Evolutionary conservation across 23 red algal genomes (phyloP), one percentile per base, ranked within the genome.

Genomic region (Agarophyton chilense): DNA sequence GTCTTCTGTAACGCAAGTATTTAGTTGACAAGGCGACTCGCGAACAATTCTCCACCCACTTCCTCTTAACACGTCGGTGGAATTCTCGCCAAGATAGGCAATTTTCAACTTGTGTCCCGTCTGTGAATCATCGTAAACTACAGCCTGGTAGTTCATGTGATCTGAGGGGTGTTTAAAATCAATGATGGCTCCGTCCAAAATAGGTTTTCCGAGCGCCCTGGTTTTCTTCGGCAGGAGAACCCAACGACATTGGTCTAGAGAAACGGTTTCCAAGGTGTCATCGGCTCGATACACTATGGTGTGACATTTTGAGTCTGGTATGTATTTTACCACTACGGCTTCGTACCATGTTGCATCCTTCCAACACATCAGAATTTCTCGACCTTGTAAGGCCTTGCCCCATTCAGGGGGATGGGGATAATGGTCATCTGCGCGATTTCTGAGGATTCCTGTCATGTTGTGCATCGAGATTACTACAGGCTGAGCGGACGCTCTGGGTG

Each of bases 331-430:
- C n/a, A 87, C 65, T 46, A 87, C 66, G 10, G 82, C 82, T 31
- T 87, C 82, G 50, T 87, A 75, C 63, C 82, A 75, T 2, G 52
- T 55, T 3, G 54, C 82, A 75, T 87, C 82, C 36, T 72, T 73
- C 82, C 82, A 87, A 14, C 67, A 73, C 22, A 87, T 55, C 17
- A 73, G 47, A 19, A 87, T 46, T 56, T 87, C 82, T 17, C 82
- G 82, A 14, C 82, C 82, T 18, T 74, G 39, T 10, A 47, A 39
- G 6, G 10, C 39, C 24, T 74, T 47, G 5, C 41, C 68, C n/a
- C 24, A 47, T 18, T 74, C 68, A 21, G n/a, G 39, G 32, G 68
- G 68, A 39, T 49, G 68, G 11, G 68, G 68, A 39, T 74, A 74
- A 74, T 47, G 68, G 7, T 74, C 68, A 16, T 74, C 68, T 3